These are phyloP conservation scores for Vigna hirtella DNA, from an alignment of 306 rosid species.

Conservation along the genomic window DNA sequence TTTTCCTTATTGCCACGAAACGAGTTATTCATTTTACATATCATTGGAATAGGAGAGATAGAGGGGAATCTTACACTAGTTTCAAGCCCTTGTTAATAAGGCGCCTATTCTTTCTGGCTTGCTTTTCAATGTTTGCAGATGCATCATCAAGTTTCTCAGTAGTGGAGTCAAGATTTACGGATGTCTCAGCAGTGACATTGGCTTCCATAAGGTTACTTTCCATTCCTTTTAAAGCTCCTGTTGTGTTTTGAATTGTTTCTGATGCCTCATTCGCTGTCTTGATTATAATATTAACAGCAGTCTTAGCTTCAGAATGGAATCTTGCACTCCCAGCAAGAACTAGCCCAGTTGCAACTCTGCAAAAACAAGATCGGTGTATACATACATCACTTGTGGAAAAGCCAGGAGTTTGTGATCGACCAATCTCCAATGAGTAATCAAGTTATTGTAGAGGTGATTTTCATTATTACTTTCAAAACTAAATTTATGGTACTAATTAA, in stretches of 20 bases:
- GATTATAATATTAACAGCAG: slow-evolving; percentile 68
- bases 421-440: too few species aligned
- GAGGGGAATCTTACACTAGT: slow-evolving; percentile 57
- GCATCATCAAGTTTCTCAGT: slow-evolving; percentile 60
- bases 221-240: slow-evolving; percentile 67
- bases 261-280: slow-evolving; percentile 82
- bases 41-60: background rate
- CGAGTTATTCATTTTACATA: background rate
- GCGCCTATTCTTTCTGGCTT: slow-evolving; percentile 66
- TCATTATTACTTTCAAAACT: slow-evolving; percentile 11
- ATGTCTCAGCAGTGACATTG: slow-evolving; percentile 34
- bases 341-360: slow-evolving; percentile 72
- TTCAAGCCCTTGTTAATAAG: slow-evolving; percentile 64
- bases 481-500: background rate
- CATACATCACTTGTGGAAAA: slow-evolving; percentile 33
- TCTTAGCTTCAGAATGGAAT: slow-evolving; percentile 69
- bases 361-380: slow-evolving; percentile 17
- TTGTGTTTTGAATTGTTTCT: slow-evolving; percentile 67
- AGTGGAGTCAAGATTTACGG: slow-evolving; percentile 59
- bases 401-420: background rate
- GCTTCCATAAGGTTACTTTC: slow-evolving; percentile 52
- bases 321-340: slow-evolving; percentile 71
- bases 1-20: slow-evolving; percentile 9
- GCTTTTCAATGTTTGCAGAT: slow-evolving; percentile 63
- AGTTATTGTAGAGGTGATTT: background rate